phyloP scores from a whole-genome alignment of 2,329 filamentous ascomycete species.

The Ceratocystiopsis brevicomis region DNA sequence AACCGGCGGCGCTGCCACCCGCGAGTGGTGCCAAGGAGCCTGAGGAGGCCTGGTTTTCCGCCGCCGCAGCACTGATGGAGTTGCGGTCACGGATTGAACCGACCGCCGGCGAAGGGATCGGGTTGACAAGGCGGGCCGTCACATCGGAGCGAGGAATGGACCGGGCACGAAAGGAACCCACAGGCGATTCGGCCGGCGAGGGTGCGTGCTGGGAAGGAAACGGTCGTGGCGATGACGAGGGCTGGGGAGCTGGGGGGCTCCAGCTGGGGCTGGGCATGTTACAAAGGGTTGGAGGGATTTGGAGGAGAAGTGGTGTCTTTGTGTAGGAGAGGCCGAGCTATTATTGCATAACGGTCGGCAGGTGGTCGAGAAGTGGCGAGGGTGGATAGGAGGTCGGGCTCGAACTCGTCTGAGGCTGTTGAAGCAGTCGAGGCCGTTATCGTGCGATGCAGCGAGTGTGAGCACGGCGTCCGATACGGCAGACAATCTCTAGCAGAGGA shows the following conservation, averaged over 20 bases:
- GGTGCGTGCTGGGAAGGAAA: too few relatives aligned
- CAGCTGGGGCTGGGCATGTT: constrained; percentile 7
- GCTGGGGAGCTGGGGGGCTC: constrained; percentile 8
- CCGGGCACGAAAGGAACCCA: constrained; percentile 24
- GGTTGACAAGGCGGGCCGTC: constrained; percentile 42
- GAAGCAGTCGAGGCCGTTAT: too few relatives aligned
- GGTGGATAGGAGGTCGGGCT: too few relatives aligned
- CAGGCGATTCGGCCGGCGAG: constrained; percentile 18
- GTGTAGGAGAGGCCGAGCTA: not conserved
- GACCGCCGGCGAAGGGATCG: constrained; percentile 20
- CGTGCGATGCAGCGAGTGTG: too few relatives aligned
- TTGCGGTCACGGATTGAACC: not conserved
- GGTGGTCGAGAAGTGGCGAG: too few relatives aligned
- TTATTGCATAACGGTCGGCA: constrained; percentile 1
- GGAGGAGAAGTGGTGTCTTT: not conserved
- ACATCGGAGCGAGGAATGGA: constrained; percentile 36
- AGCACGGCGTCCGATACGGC: too few relatives aligned
- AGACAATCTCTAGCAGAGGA: too few relatives aligned
- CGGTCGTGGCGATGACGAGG: constrained; percentile 19
- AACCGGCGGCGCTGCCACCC: constrained; percentile 36
- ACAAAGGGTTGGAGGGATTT: not conserved
- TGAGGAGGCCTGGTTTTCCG: constrained; percentile 21
- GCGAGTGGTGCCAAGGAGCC: constrained; percentile 43
- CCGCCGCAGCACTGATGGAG: not conserved
- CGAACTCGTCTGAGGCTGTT: too few relatives aligned